Evolutionary conservation across 805 yeast genomes (phyloP), one percentile per base, ranked within the genome.

Genomic region (Schizosaccharomyces cryophilus): DNA sequence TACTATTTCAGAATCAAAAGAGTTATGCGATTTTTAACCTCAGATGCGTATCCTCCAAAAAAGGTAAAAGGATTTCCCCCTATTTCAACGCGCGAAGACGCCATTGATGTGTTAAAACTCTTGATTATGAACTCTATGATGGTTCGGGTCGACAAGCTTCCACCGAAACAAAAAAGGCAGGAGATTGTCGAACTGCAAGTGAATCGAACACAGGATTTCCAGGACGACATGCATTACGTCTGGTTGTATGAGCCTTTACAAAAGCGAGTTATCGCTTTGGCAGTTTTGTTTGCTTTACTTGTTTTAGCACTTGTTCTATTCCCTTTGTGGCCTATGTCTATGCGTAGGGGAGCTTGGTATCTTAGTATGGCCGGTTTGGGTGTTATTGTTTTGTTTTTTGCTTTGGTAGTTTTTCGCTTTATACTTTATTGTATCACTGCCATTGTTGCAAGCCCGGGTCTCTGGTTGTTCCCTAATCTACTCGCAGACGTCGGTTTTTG

Each of bases 401-500:
- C 73, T 24, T 71, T 85, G 66, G 95, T 96, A 1, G 76, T 93
- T 55, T 73, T 90, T 42, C 78, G 98, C 68, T 74, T 89, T 69
- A 75, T 89, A 51, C 69, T 93, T 30, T 87, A 81, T 66, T 66
- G 77, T 30, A 66, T 84, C 60, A 78, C 88, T 0, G 77, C 78
- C 65, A 73, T 83, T 59, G 71, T 79, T 1, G 73, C 78, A 62
- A 79, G 81, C 6, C 80, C 81, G 54, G 95, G 95, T n/a, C 77
- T 93, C 69, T 93, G 98, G 98, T 70, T 93, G 58, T 90, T 87
- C 77, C 98, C 98, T 62, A 90, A 90, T 69, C 76, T 93, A 69
- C 93, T 89, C 72, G 98, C 83, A 64, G 98, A 93, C 69, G 89
- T 94, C 67, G 95, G 96, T 29, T 84, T 93, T 64, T 69, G 90